Evolutionary conservation across 345 rosid species (phyloP), one percentile per base, ranked within the genome.

Genomic region (Linum usitatissimum): DNA sequence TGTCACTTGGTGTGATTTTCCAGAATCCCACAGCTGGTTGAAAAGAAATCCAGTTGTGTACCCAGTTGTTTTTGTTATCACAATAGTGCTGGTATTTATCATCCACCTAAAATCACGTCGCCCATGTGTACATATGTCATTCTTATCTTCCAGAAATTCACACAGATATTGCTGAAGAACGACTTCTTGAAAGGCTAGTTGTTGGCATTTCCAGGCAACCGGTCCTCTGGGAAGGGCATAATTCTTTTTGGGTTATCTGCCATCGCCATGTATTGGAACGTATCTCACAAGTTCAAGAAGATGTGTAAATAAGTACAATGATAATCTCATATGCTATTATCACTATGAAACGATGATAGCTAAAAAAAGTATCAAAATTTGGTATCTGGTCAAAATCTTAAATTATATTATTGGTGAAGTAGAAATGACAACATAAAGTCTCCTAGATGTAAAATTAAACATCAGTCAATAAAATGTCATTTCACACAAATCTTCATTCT

Each of bases 261-360:
- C 40, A 59, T 30, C 20, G 62, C 62, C 62, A 59, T 59, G 62
- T 59, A 59, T 18, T 59, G 62, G 38, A 59, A 59, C 62, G 48
- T 59, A 59, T 31, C 45, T 5, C 14, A 13, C 9, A 18, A 13
- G 6, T 9, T 18, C 21, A 14, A 18, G 17, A 1, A 57, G 60
- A 21, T n/a, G 6, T 57, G 20, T 57, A 13, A 21, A 10, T 0
- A 5, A 57, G 9, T 18, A 20, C 30, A 57, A 9, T 12, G 6
- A 30, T 21, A 8, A 57, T 18, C 9, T 20, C 13, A 3, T 3
- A 2, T 42, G 49, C 9, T 42, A 42, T 42, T 13, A 42, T 42
- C 12, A 42, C 49, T 42, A 42, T 8, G 14, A 42, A 8, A 2
- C 15, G 15, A 42, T 42, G 14, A 42, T 42, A 31, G 6, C 36